These are phyloP conservation scores for Leptographium galeiforme DNA, from an alignment of 2,329 filamentous ascomycete genomes.

Conservation along the genomic window DNA sequence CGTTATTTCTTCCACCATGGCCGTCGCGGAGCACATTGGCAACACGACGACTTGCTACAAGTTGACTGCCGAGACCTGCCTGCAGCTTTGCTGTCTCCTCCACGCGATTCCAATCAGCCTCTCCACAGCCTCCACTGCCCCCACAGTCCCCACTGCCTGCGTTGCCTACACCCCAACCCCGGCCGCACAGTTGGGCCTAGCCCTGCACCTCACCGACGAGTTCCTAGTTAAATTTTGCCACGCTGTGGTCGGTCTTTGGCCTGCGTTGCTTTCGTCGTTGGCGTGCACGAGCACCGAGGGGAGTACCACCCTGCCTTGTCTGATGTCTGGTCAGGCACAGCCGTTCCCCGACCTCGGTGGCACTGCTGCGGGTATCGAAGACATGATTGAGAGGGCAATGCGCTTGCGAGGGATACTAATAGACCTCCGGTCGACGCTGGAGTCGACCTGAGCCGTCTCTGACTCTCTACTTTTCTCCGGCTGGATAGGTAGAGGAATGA, in stretches of 20 bases:
- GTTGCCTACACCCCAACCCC: conserved; percentile 14
- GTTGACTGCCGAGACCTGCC: conserved; percentile 11
- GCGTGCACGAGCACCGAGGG: neutral
- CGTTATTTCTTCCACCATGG: neutral
- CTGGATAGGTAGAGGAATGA: too few relatives aligned
- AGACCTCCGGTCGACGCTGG: neutral
- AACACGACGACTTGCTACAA: conserved; percentile 9
- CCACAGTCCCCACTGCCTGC: conserved; percentile 16
- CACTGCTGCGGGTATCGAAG: neutral
- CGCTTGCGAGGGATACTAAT: neutral
- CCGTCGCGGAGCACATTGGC: neutral
- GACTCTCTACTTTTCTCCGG: too few relatives aligned
- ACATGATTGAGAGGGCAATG: neutral
- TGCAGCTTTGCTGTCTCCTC: conserved; percentile 25
- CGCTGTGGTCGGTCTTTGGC: neutral
- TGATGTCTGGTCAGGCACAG: neutral
- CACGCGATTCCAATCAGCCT: conserved; percentile 17
- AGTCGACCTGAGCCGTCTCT: neutral
- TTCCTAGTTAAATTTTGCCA: conserved; percentile 20
- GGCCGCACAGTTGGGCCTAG: conserved; percentile 27
- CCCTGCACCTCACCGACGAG: conserved; percentile 27
- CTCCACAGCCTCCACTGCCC: conserved; percentile 21
- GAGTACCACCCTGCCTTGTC: neutral
- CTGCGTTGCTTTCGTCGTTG: neutral
- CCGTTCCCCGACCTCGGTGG: neutral